Evolutionary conservation across 164 flowering plant species (phyloP).

Genomic region (Sedum album): DNA sequence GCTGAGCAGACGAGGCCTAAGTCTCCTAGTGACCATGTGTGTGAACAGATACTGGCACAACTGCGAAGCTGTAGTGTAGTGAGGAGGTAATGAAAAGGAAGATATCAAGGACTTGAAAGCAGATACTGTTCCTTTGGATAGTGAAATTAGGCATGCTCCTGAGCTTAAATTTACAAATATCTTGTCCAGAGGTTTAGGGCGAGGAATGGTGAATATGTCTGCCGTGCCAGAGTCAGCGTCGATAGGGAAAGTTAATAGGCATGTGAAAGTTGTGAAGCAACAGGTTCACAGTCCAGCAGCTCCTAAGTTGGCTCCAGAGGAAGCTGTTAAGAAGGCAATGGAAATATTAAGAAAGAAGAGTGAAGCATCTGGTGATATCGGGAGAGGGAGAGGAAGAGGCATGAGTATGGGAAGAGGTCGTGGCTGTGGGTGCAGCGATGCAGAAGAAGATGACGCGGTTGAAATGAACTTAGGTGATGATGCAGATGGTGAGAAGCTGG

Average conservation of each 20-base stretch:
- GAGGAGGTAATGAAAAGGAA: neutral
- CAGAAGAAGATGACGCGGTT: conserved; percentile 37
- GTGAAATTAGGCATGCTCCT: neutral
- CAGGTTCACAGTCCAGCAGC: neutral
- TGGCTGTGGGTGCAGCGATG: conserved; percentile 18
- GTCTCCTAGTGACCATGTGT: neutral
- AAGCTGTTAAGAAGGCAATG: conserved; percentile 33
- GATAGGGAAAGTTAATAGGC: neutral
- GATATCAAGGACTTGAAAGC: neutral
- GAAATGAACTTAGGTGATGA: conserved; percentile 44
- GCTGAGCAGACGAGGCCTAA: neutral
- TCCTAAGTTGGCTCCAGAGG: conserved; percentile 33
- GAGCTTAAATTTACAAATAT: neutral
- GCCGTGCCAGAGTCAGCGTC: neutral
- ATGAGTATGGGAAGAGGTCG: conserved; percentile 6
- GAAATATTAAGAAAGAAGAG: conserved; percentile 19
- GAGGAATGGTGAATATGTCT: neutral
- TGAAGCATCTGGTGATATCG: conserved; percentile 10
- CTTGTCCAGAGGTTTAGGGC: neutral
- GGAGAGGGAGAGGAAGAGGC: conserved; percentile 13
- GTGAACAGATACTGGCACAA: neutral
- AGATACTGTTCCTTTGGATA: neutral
- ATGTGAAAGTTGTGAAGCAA: conserved; percentile 1
- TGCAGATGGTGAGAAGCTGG: no score
- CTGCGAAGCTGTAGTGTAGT: neutral